Evolutionary conservation across 2,329 filamentous ascomycete genomes (phyloP).

Genomic region (Phialophora chinensis): DNA sequence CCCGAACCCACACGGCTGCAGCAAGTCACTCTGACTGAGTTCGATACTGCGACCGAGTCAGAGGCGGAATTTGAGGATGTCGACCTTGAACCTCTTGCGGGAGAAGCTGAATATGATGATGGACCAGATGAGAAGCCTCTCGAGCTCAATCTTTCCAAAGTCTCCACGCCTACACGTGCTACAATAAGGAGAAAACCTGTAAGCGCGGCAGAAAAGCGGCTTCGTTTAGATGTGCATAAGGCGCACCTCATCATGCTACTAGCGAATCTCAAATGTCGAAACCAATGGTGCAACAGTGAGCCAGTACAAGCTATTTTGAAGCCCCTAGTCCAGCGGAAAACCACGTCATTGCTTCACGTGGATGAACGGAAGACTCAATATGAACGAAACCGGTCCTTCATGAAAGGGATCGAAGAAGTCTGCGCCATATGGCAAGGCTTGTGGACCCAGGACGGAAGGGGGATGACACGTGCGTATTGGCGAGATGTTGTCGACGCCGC

Average conservation of each 20-base stretch:
- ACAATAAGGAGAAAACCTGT: conserved; percentile 57
- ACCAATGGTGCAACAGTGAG: conserved; percentile 85
- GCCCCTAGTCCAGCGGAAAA: conserved; percentile 69
- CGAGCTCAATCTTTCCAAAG: conserved; percentile 44
- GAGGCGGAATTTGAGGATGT: conserved; percentile 69
- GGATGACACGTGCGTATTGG: conserved; percentile 76
- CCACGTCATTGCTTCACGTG: conserved; percentile 71
- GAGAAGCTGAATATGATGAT: conserved; percentile 41
- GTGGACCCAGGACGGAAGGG: conserved; percentile 74
- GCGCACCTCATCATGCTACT: conserved; percentile 83
- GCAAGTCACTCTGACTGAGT: conserved; percentile 53
- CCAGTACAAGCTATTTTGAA: conserved; percentile 71
- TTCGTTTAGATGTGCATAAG: conserved; percentile 81
- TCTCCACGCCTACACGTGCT: conserved; percentile 20
- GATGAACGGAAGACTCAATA: conserved; percentile 72
- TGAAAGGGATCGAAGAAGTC: conserved; percentile 71
- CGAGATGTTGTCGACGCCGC: conserved; percentile 69
- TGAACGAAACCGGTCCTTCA: conserved; percentile 60
- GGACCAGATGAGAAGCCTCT: conserved; percentile 48
- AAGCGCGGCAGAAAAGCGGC: conserved; percentile 62
- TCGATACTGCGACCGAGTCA: conserved; percentile 61
- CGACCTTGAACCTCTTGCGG: conserved; percentile 46
- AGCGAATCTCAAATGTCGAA: conserved; percentile 76
- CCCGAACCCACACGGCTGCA: conserved; percentile 35
- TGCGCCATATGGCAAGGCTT: conserved; percentile 41